Base-by-base conservation (phyloP, 768 basidiomycete species). In the Pisolithus sp. region DNA sequence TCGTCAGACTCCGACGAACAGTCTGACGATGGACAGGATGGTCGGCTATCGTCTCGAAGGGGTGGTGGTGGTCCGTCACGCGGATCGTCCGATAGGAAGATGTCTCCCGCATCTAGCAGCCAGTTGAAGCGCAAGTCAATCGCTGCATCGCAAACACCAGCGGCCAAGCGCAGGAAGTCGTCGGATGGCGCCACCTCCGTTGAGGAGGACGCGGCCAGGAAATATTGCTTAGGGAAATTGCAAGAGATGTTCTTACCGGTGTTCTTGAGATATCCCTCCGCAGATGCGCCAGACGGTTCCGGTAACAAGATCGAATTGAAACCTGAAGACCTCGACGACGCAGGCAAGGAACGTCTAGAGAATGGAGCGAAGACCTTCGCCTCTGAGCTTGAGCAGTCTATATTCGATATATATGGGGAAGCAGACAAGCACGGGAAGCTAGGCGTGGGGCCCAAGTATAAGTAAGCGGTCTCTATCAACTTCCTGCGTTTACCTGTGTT, bases 321-420 rank as follows among this genome's bases (percentile, higher is more conserved):
- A 46, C 55, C 70, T 50, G 80, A 80, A 39, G 78, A 83, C 41
- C 68, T 85, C 62, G 75, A 74, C 41, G 78, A 81, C 26, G 85
- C 81, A 49, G 78, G 86, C 63, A 82, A 73, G 62, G 71, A 75
- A 44, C 68, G 66, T 24, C 63, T 87, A 51, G 71, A 82, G 54
- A 73, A 76, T 20, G 76, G 74, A 36, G 82, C 86, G 31, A 80
- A 79, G 52, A 69, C 68, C 41, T 91, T 86, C 69, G 79, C 89
- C 51, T 68, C 72, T 48, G 82, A 85, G 48, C 78, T 94, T 58
- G 92, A 95, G 69, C 73, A 75, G 59, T 85, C 80, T 62, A 68
- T 93, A 23, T 93, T 81, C 65, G 86, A 87, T 41, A 77, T 78
- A 39, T 89, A 87, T 62, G 74, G 79, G 57, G 92, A 95, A 59